Evolutionary conservation across 2,329 filamentous ascomycete species (phyloP).

Genomic region (Neurospora crassa): DNA sequence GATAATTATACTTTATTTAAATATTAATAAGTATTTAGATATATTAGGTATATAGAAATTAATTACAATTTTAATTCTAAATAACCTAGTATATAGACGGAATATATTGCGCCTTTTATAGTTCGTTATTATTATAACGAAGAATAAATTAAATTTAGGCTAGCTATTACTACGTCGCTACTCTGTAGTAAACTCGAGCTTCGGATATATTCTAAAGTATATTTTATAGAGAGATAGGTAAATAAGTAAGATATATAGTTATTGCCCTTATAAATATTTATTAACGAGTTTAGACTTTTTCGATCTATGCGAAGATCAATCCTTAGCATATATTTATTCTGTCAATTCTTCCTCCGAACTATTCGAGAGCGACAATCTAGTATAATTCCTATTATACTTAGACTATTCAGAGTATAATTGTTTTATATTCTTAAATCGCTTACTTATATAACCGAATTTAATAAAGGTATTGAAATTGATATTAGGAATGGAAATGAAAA

Average conservation of each 20-base stretch:
- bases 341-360: background rate
- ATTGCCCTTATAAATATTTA: background rate
- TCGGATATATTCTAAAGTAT: background rate
- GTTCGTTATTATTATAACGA: background rate
- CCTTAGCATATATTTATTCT: background rate
- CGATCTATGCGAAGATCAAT: background rate
- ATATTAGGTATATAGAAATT: background rate
- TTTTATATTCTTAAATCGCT: background rate
- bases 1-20: background rate
- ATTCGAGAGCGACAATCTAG: background rate
- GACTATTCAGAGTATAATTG: background rate
- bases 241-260: background rate
- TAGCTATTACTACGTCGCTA: background rate
- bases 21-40: background rate
- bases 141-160: background rate
- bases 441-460: background rate
- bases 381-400: background rate
- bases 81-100: background rate
- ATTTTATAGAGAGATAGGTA: background rate
- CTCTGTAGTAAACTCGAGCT: background rate
- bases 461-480: background rate
- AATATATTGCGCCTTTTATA: background rate
- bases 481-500: background rate
- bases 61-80: background rate
- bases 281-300: background rate